Conservation (phyloP, 805 yeast genomes). For the Candida silvicultrix region DNA sequence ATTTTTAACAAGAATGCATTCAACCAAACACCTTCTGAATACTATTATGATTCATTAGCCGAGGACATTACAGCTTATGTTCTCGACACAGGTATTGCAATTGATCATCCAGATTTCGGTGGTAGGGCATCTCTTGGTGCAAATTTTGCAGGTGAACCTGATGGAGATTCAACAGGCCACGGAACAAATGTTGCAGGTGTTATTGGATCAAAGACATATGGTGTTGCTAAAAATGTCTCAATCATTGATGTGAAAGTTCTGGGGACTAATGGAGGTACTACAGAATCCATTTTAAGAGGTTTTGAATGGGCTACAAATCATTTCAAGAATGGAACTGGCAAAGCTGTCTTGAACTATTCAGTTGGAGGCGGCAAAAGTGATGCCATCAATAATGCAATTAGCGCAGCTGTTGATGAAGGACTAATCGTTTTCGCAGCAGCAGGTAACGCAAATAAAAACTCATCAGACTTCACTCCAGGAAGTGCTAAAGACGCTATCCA, state of each 20-base stretch:
- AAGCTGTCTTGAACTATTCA: slow-evolving; percentile 60
- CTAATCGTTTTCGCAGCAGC: slow-evolving; percentile 72
- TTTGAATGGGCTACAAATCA: slow-evolving; percentile 60
- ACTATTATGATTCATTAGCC: slow-evolving; percentile 45
- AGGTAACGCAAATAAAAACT: slow-evolving; percentile 69
- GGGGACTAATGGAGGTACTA: slow-evolving; percentile 58
- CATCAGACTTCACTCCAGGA: slow-evolving; percentile 77
- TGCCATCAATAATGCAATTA: slow-evolving; percentile 62
- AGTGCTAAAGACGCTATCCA: slow-evolving; percentile 60
- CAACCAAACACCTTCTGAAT: slow-evolving; percentile 22
- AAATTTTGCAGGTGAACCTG: slow-evolving; percentile 50
- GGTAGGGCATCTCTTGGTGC: slow-evolving; percentile 51
- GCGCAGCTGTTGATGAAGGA: slow-evolving; percentile 65
- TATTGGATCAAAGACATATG: slow-evolving; percentile 66
- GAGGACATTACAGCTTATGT: slow-evolving; percentile 61
- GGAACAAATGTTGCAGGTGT: slow-evolving; percentile 90
- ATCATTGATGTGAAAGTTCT: slow-evolving; percentile 73
- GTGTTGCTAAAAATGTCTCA: slow-evolving; percentile 66
- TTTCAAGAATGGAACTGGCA: slow-evolving; percentile 29
- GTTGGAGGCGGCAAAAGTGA: slow-evolving; percentile 62
- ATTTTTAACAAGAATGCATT: slow-evolving; percentile 1
- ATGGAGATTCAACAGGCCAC: slow-evolving; percentile 71
- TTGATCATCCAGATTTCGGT: slow-evolving; percentile 48
- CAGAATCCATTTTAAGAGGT: slow-evolving; percentile 53
- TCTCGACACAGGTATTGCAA: slow-evolving; percentile 68